Percentiles rank a stretch among this genome's conserved stretches.
phyloP scores from a whole-genome alignment of 768 basidiomycete species.

The Chlorophyllum brunneum region DNA sequence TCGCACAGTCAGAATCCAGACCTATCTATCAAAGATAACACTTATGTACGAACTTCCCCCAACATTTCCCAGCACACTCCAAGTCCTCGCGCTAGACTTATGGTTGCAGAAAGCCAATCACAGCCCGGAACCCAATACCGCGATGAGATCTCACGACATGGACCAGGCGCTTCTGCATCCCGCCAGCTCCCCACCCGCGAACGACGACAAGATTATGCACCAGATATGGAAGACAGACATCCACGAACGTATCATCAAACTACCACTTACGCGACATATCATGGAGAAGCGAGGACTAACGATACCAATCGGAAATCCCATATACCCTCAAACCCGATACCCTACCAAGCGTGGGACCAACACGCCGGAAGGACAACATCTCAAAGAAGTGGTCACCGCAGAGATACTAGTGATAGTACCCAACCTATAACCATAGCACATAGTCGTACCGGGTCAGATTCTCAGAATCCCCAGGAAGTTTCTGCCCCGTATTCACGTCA shows the following conservation, averaged over 20 bases:
- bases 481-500: slow-evolving; percentile 1
- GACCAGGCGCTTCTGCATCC: not conserved
- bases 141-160: not conserved
- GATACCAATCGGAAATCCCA: slow-evolving; percentile 4
- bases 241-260: not conserved
- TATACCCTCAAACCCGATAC: not conserved
- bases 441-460: slow-evolving; percentile 10
- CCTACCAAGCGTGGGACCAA: not conserved
- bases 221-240: not conserved
- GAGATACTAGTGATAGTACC: not conserved
- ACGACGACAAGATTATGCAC: slow-evolving; percentile 2
- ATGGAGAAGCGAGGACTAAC: not conserved
- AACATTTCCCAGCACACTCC: slow-evolving; percentile 3
- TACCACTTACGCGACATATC: not conserved
- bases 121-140: not conserved
- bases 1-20: not conserved
- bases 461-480: slow-evolving; percentile 1
- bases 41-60: slow-evolving; percentile 2
- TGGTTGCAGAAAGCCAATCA: not conserved
- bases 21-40: not conserved
- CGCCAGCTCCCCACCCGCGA: not conserved
- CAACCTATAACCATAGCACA: not conserved
- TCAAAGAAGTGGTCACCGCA: not conserved
- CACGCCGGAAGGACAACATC: slow-evolving; percentile 1
- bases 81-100: slow-evolving; percentile 2